Evolutionary conservation across 257 asterid species (phyloP), one percentile per base, ranked within the genome.

Genomic region (Jacaranda mimosifolia): DNA sequence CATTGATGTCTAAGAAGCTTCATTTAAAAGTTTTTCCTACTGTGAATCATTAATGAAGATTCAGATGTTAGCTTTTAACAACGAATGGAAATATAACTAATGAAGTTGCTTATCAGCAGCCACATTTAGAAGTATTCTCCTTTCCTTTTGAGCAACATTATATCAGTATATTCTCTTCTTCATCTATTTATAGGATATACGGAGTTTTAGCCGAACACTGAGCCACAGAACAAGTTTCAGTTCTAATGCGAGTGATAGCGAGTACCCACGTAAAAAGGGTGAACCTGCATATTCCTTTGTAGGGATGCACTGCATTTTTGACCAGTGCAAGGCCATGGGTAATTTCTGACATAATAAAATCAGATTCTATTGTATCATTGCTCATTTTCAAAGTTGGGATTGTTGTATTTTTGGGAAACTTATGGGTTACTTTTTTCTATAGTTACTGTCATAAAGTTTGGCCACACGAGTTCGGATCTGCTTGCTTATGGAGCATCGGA

Each of bases 251-350:
- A 91, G 97, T 75, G 97, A 89, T 65, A 49, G 74, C 38, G 97
- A 89, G 73, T 83, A 81, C 78, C 92, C 92, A 26, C 97, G 82
- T 72, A 93, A 81, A 83, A 91, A 85, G 89, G 76, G 75, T 51
- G 99, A 96, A 93, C 95, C 94, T 78, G 98, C 97, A 66, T 96
- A 93, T 87, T 96, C 99, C 15, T 96, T 93, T 89, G 95, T 96
- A 1, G 99, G 99, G 82, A 96, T 93, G 99, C 99, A 96, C 89
- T 91, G 97, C 89, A 91, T 96, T 55, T 96, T 96, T 81, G 98
- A 96, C 85, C 96, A 90, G 69, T 90, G 98, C 99, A 91, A 89
- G 88, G 96, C 99, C 87, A 89, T 93, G 99, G 98, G 97, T 96
- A 91, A 78, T 69, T 66, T 72, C 59, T 81, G 60, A 60, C 72